These are phyloP conservation scores for Populus nigra DNA, from an alignment of 345 rosid genomes.

Conservation along the genomic window DNA sequence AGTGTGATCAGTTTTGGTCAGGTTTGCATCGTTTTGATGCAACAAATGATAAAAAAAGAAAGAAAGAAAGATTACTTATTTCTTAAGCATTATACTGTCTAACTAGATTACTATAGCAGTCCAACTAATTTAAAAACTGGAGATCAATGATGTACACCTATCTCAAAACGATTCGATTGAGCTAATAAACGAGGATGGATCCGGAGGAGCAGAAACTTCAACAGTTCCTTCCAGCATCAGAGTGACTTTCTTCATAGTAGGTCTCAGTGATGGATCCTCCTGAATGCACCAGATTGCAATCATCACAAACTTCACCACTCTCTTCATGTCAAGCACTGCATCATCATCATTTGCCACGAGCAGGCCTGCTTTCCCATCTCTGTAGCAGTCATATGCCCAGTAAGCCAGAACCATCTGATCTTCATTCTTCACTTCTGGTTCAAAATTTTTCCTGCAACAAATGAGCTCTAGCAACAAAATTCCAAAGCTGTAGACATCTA, in stretches of 20 bases:
- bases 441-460: neutral
- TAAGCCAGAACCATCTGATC: conserved; percentile 1
- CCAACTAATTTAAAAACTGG: too few species aligned
- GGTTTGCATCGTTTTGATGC: too few species aligned
- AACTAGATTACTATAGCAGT: too few species aligned
- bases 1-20: too few species aligned
- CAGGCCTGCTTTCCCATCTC: conserved; percentile 5
- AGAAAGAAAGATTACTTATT: too few species aligned
- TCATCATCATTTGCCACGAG: conserved; percentile 18
- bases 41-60: too few species aligned
- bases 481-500: conserved; percentile 18
- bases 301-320: conserved; percentile 5
- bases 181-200: neutral
- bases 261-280: conserved; percentile 9
- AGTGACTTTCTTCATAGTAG: conserved; percentile 9
- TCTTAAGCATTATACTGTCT: too few species aligned
- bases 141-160: too few species aligned
- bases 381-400: conserved; percentile 21
- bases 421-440: neutral
- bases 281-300: conserved; percentile 20
- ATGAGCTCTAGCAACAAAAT: conserved; percentile 10
- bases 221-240: conserved; percentile 29
- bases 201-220: neutral
- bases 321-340: conserved; percentile 5
- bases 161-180: too few species aligned